Base-by-base conservation (phyloP, 2,329 filamentous ascomycete genomes). In the Calonectria fujianensis region DNA sequence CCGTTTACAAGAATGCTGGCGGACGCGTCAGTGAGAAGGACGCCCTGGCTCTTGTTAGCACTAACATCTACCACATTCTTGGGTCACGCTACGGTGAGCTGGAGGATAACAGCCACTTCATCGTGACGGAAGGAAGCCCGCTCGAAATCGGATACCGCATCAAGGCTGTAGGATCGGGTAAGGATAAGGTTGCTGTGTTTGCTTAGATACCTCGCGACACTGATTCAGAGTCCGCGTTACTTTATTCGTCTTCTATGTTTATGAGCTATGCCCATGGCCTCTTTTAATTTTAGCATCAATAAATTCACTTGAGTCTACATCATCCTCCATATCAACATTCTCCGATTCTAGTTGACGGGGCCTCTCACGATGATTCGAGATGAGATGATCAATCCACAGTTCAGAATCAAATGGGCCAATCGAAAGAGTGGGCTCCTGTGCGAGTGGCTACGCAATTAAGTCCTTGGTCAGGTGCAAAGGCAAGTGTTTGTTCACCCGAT, bases 61-160 rank as follows among this genome's bases (percentile, higher is more conserved):
- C 79, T 16, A 93, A 92, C 76, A 84, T 93, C 4, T 90, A 90
- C 79, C 87, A 88, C 75, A 87, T 94, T 14, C 82, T 94, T 16
- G 91, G 91, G 0, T 77, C 90, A 1, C 78, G 86, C 51, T 79
- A 82, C 70, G 74, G 81, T 9, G 74, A 82, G 48, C 75, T 74
- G 39, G 76, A 80, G 68, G 75, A 76, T 2, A 79, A 74, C 57
- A 77, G 85, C 0, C 89, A 93, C 76, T 94, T 93, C 84, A 87
- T 93, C 4, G 86, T 94, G 8, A 91, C 88, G 68, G 92, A 94
- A 80, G 92, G 92, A 0, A 91, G 86, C 77, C 93, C 93, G 27
- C 80, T 94, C 75, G 88, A 92, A 78, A 90, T 93, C 80, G 90
- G 89, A 6, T 88, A 88, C 8, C 84, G 89, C 63, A 87, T 93